phyloP scores from a whole-genome alignment of 768 basidiomycete genomes.

The Hebeloma cylindrosporum region DNA sequence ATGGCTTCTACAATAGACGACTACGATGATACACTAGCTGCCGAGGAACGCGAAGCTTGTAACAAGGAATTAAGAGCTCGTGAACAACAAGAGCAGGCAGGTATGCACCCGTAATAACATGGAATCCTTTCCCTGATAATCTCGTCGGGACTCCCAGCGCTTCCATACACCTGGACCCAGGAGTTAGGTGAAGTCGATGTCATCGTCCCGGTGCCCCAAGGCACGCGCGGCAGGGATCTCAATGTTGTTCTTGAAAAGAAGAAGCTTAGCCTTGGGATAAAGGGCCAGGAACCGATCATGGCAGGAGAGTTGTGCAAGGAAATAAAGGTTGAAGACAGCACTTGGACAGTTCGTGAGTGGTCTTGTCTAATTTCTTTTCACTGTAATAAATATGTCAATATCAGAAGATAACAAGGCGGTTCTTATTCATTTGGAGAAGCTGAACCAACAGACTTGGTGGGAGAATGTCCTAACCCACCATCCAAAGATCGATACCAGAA shows the following conservation, averaged over 20 bases:
- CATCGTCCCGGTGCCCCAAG: constrained; percentile 79
- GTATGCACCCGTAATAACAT: constrained; percentile 44
- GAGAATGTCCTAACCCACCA: constrained; percentile 93
- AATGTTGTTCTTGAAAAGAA: constrained; percentile 75
- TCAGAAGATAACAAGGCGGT: constrained; percentile 78
- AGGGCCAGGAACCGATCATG: constrained; percentile 82
- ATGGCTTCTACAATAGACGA: constrained; percentile 13
- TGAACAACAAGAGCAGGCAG: constrained; percentile 81
- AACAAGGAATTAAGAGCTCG: constrained; percentile 69
- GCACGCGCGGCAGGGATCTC: constrained; percentile 81
- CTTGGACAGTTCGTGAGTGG: constrained; percentile 86
- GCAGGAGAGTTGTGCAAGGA: constrained; percentile 91
- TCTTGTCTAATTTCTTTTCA: background rate
- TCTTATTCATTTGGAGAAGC: constrained; percentile 80
- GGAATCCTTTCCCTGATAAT: constrained; percentile 17
- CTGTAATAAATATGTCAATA: background rate
- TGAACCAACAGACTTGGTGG: constrained; percentile 95
- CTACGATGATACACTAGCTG: constrained; percentile 65
- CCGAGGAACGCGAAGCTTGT: constrained; percentile 70
- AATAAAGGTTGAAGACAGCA: constrained; percentile 94
- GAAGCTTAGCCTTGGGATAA: constrained; percentile 80
- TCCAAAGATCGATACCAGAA: constrained; percentile 94
- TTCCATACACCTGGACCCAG: constrained; percentile 93
- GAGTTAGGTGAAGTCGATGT: constrained; percentile 87
- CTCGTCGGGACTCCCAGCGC: constrained; percentile 43